phyloP scores from a whole-genome alignment of 345 rosid genomes.

The Gossypium herbaceum region DNA sequence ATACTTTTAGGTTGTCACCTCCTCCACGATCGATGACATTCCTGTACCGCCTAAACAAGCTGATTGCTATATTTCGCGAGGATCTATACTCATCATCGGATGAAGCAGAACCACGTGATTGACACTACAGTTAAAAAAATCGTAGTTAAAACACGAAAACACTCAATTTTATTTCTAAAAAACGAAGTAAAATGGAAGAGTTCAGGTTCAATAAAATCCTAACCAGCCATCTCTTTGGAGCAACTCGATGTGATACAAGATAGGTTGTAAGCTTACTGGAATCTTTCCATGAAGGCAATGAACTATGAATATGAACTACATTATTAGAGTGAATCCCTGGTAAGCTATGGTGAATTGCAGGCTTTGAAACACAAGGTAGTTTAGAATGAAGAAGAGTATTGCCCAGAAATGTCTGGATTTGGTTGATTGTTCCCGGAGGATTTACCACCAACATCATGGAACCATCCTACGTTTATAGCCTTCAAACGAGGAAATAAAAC shows the following conservation, averaged over 20 bases:
- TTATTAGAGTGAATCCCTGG: constrained; percentile 24
- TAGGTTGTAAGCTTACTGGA: constrained; percentile 24
- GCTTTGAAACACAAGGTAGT: constrained; percentile 15
- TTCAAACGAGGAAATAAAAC: constrained; percentile 21
- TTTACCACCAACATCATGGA: constrained; percentile 48
- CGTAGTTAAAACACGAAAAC: constrained; percentile 3
- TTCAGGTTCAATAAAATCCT: constrained; percentile 17
- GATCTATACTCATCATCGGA: constrained; percentile 84
- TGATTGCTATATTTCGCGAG: constrained; percentile 79
- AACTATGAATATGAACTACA: constrained; percentile 22
- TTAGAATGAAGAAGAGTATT: constrained; percentile 20
- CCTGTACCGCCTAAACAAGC: constrained; percentile 78
- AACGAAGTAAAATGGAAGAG: not conserved
- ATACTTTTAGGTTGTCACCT: constrained; percentile 90
- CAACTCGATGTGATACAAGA: constrained; percentile 23
- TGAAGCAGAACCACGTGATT: constrained; percentile 42
- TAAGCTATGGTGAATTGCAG: constrained; percentile 27
- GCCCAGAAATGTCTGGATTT: constrained; percentile 25
- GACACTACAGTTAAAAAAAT: constrained; percentile 42
- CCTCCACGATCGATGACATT: constrained; percentile 83
- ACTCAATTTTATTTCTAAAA: not conserved
- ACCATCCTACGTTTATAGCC: constrained; percentile 34
- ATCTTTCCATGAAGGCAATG: constrained; percentile 38
- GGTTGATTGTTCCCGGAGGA: constrained; percentile 41
- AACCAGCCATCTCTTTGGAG: constrained; percentile 56